These are phyloP conservation scores for Fonticula alba DNA, from an alignment of 78 protist species.

Conservation along the genomic window DNA sequence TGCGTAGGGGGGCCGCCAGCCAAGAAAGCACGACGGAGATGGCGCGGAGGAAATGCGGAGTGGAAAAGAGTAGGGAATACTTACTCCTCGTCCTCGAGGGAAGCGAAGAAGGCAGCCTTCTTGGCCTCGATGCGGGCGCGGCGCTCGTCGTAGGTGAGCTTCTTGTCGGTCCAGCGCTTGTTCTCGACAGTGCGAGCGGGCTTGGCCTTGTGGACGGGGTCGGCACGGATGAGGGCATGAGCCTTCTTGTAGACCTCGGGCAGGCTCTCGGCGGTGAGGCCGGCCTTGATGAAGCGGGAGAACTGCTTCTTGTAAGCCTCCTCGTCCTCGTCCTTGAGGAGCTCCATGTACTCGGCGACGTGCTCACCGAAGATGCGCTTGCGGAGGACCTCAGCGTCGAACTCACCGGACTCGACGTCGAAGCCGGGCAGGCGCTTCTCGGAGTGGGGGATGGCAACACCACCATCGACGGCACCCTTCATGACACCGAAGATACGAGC, in stretches of 20 bases:
- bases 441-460: conserved; percentile 86
- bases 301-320: conserved; percentile 66
- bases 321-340: conserved; percentile 69
- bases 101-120: background rate
- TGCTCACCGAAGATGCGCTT: conserved; percentile 84
- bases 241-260: conserved; percentile 68
- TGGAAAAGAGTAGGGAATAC: no score
- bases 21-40: no score
- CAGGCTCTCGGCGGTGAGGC: conserved; percentile 53
- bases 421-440: conserved; percentile 86
- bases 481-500: conserved; percentile 35
- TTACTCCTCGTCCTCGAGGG: no score
- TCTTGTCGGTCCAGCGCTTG: background rate
- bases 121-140: conserved; percentile 5
- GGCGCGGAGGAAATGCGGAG: no score
- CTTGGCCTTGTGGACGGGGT: conserved; percentile 45
- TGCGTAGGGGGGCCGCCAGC: no score
- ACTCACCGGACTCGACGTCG: conserved; percentile 40
- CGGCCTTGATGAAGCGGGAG: conserved; percentile 55
- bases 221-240: conserved; percentile 68
- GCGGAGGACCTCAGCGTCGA: conserved; percentile 59
- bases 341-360: conserved; percentile 86
- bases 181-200: background rate
- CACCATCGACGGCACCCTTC: conserved; percentile 97
- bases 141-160: conserved; percentile 6